A percentile compares a stretch with the other conserved stretches of the same genome.
Conservation (phyloP, 169 alveolate species). For the Plasmodium inui region DNA sequence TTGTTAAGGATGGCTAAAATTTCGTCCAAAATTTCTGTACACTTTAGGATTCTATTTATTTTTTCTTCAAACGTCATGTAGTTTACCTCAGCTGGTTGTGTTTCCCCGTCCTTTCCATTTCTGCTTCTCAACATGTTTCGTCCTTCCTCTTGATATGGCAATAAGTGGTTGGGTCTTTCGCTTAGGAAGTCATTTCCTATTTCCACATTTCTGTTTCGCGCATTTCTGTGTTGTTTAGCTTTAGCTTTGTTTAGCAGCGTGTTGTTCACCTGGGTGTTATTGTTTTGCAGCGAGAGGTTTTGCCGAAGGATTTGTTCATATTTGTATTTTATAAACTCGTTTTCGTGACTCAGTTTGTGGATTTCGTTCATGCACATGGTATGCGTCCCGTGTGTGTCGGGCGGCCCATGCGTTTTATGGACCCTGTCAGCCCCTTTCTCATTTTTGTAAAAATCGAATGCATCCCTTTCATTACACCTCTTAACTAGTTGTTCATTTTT, state of each 20-base stretch:
- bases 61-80: conserved; percentile 5
- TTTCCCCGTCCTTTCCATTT: not conserved
- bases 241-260: conserved; percentile 22
- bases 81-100: not conserved
- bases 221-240: not conserved
- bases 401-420: not conserved
- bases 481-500: conserved; percentile 57
- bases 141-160: not conserved
- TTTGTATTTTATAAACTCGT: conserved; percentile 58
- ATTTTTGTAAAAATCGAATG: not conserved
- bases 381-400: not conserved
- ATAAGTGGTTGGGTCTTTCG: not conserved
- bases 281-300: conserved; percentile 27
- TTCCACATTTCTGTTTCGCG: not conserved
- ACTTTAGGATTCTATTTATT: conserved; percentile 24
- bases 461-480: not conserved
- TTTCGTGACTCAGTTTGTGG: conserved; percentile 45
- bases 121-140: not conserved
- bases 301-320: conserved; percentile 48
- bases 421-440: conserved; percentile 8
- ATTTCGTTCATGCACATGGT: conserved; percentile 18
- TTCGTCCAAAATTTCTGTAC: conserved; percentile 37
- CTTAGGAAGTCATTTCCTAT: not conserved
- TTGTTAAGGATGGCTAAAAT: conserved; percentile 19
- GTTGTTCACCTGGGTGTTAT: conserved; percentile 21